Percentiles rank a stretch among this genome's conserved stretches.
Conservation (phyloP, 2,329 filamentous ascomycete genomes). For the Trichophyton verrucosum region DNA sequence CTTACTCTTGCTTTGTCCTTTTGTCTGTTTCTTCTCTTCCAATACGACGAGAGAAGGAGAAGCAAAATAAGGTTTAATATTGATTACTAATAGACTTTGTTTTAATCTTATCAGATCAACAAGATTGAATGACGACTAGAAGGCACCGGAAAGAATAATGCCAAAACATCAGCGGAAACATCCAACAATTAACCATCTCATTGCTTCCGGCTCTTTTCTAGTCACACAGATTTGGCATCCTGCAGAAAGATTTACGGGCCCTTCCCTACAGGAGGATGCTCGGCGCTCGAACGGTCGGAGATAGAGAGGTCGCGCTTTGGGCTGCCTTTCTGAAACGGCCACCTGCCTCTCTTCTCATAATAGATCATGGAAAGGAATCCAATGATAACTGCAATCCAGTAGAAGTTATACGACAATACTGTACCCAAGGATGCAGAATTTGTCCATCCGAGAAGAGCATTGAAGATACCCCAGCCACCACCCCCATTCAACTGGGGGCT, state of each 20-base stretch:
- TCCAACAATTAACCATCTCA: neutral
- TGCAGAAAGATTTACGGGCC: neutral
- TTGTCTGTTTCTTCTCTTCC: too few relatives aligned
- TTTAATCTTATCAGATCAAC: too few relatives aligned
- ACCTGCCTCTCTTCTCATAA: conserved; percentile 14
- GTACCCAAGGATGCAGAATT: conserved; percentile 83
- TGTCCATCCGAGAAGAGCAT: conserved; percentile 72
- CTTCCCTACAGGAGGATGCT: neutral
- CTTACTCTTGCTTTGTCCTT: too few relatives aligned
- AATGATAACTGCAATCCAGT: conserved; percentile 63
- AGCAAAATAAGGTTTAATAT: too few relatives aligned
- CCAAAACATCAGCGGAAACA: neutral
- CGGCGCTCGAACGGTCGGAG: neutral
- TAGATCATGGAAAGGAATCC: conserved; percentile 46
- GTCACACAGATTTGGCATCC: neutral
- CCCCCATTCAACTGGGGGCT: conserved; percentile 60
- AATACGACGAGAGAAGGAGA: too few relatives aligned
- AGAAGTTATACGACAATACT: conserved; percentile 75
- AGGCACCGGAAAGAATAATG: too few relatives aligned
- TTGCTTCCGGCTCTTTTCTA: neutral
- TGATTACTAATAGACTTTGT: too few relatives aligned
- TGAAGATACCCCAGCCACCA: conserved; percentile 77
- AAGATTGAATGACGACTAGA: too few relatives aligned
- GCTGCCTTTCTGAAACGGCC: conserved; percentile 10
- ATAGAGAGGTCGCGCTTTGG: neutral